Base-by-base conservation (phyloP, 768 basidiomycete genomes). In the Auricularia cornea region DNA sequence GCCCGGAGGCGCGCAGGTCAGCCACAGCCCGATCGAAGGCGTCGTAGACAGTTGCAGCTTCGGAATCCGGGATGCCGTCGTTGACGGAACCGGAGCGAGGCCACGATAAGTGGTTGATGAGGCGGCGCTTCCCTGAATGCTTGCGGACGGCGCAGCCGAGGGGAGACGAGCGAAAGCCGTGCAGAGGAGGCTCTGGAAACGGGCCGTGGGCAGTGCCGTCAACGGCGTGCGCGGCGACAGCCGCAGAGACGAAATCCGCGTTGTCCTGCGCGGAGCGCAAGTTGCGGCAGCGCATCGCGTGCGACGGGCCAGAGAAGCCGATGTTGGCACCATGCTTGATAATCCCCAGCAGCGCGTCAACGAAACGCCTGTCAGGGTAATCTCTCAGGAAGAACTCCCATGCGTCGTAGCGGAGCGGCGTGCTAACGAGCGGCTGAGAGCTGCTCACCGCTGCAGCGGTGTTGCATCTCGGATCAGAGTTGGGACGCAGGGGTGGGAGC, bases 11-110 rank as follows among this genome's bases (percentile, higher is more conserved):
- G 0, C 2, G n/a, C 1, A 77, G 63, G 52, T 75, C 70, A 16
- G 14, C 2, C 2, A 63, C 14, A 26, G 62, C 62, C 3, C 18
- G 30, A 20, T 60, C 2, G 60, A 76, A 72, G 56, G 68, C 65
- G 28, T 78, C 72, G 60, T 76, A 77, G 0, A 44, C 10, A 6
- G 76, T 76, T 12, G 40, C 54, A 12, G 68, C 73, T 64, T 76
- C 69, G 2, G 62, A 30, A 26, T 75, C 70, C 2, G 73, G 67
- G 59, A 77, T 71, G 23, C 64, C 66, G 38, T 70, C 66, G 59
- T 70, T 70, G 20, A 69, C 64, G 3, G 69, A 70, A 3, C 28
- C 18, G 3, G 60, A 31, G 26, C 54, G 40, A 1, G 69, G 69
- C 69, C 68, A 69, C 0, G 67, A 70, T 16, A 70, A 62, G 60